Conservation (phyloP, 192 early-diverging fungal species). For the Podila clonocystis region DNA sequence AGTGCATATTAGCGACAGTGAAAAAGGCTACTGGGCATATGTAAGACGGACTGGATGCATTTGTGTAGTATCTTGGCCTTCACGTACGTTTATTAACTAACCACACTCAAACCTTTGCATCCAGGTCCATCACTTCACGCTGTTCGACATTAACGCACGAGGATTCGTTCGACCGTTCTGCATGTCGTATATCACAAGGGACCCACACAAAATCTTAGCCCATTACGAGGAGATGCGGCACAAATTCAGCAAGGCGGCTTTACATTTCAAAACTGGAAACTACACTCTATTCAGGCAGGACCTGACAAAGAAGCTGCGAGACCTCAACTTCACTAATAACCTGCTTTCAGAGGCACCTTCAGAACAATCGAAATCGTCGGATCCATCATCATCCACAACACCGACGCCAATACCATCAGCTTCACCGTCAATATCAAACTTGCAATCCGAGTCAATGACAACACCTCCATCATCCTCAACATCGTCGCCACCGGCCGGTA, state of each 20-base stretch:
- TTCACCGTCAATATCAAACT: not conserved
- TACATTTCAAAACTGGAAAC: slow-evolving; percentile 61
- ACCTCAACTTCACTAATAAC: slow-evolving; percentile 60
- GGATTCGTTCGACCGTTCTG: slow-evolving; percentile 63
- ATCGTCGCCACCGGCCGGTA: too few relatives aligned
- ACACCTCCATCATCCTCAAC: not conserved
- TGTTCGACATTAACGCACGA: slow-evolving; percentile 64
- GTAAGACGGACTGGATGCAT: slow-evolving; percentile 33
- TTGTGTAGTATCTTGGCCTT: not conserved
- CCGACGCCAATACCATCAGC: not conserved
- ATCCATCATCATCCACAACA: slow-evolving; percentile 4
- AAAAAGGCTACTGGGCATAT: slow-evolving; percentile 61
- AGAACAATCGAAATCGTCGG: not conserved
- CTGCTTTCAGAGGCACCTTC: slow-evolving; percentile 33
- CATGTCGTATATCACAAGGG: slow-evolving; percentile 58
- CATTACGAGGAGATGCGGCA: slow-evolving; percentile 56
- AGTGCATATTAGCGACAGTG: slow-evolving; percentile 57
- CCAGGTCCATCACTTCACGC: slow-evolving; percentile 62
- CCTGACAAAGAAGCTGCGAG: slow-evolving; percentile 54
- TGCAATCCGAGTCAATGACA: not conserved
- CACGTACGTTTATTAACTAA: not conserved
- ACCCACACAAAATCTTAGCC: slow-evolving; percentile 56
- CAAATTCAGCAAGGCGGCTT: slow-evolving; percentile 54
- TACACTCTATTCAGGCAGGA: slow-evolving; percentile 60
- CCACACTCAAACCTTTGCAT: not conserved